Evolutionary conservation across 495 filamentous ascomycete species (phyloP).

Genomic region (Xylaria castorea): DNA sequence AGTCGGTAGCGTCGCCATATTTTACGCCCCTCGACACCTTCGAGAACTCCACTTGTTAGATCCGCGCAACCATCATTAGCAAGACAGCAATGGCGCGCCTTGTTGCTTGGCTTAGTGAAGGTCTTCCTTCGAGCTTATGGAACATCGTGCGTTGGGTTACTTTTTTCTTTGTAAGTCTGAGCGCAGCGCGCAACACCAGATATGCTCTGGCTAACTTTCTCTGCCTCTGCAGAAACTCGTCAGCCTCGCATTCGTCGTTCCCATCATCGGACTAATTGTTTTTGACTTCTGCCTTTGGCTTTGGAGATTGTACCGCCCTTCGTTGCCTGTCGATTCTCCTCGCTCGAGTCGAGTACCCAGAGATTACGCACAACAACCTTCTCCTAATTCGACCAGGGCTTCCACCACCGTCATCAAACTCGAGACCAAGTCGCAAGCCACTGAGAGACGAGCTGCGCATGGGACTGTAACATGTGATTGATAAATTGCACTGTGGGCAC

Average conservation of each 20-base stretch:
- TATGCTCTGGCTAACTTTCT: not conserved
- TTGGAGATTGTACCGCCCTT: slow-evolving; percentile 45
- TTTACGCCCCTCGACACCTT: not conserved
- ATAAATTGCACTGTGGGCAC: not conserved
- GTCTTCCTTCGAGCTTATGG: slow-evolving; percentile 33
- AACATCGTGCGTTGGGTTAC: slow-evolving; percentile 39
- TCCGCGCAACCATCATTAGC: not conserved
- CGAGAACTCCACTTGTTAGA: not conserved
- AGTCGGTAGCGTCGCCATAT: slow-evolving; percentile 1
- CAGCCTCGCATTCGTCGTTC: slow-evolving; percentile 38
- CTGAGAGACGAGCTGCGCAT: not conserved
- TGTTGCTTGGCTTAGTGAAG: slow-evolving; percentile 11
- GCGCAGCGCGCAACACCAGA: not conserved
- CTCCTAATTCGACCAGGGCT: slow-evolving; percentile 18
- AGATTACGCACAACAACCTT: slow-evolving; percentile 14
- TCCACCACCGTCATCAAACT: slow-evolving; percentile 31
- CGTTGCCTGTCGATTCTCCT: slow-evolving; percentile 26
- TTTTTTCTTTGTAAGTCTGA: slow-evolving; percentile 39
- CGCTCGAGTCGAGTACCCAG: slow-evolving; percentile 29
- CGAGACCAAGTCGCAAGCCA: slow-evolving; percentile 11
- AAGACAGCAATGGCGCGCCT: slow-evolving; percentile 10
- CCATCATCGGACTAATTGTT: slow-evolving; percentile 42
- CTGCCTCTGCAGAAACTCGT: slow-evolving; percentile 34
- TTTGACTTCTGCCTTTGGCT: slow-evolving; percentile 56
- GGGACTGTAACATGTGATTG: slow-evolving; percentile 19